Conservation (phyloP, 1,139 yeast species). For the Lodderomyces jiufengensis region DNA sequence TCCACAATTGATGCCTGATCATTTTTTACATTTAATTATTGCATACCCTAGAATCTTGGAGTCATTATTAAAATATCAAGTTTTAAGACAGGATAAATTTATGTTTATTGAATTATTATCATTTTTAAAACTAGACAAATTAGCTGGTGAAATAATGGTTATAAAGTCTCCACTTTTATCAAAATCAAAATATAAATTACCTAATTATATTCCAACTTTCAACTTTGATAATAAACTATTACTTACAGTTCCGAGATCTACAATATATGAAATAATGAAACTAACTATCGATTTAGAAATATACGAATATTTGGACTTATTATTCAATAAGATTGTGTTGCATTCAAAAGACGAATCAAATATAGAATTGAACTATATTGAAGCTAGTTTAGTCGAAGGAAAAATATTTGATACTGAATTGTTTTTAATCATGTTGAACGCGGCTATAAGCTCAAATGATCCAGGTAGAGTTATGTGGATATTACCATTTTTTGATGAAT, state of each 20-base stretch:
- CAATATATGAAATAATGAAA: slow-evolving; percentile 26
- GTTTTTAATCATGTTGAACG: slow-evolving; percentile 23
- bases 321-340: slow-evolving; percentile 34
- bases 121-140: slow-evolving; percentile 28
- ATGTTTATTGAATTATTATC: slow-evolving; percentile 26
- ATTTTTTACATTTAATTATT: slow-evolving; percentile 22
- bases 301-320: slow-evolving; percentile 29
- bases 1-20: slow-evolving; percentile 17
- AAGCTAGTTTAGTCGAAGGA: slow-evolving; percentile 10
- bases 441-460: slow-evolving; percentile 24
- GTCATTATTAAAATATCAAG: slow-evolving; percentile 26
- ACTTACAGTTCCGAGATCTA: slow-evolving; percentile 6
- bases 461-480: slow-evolving; percentile 40
- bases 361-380: slow-evolving; percentile 13
- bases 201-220: slow-evolving; percentile 9
- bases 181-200: slow-evolving; percentile 24
- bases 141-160: slow-evolving; percentile 17
- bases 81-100: slow-evolving; percentile 17
- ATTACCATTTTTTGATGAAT: slow-evolving; percentile 35
- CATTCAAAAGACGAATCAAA: slow-evolving; percentile 20
- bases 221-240: slow-evolving; percentile 13
- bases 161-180: slow-evolving; percentile 20
- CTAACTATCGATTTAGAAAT: slow-evolving; percentile 28
- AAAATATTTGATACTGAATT: slow-evolving; percentile 25
- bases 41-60: slow-evolving; percentile 27